phyloP scores from a whole-genome alignment of 2,329 filamentous ascomycete genomes.

The Sporothrix curviconia region DNA sequence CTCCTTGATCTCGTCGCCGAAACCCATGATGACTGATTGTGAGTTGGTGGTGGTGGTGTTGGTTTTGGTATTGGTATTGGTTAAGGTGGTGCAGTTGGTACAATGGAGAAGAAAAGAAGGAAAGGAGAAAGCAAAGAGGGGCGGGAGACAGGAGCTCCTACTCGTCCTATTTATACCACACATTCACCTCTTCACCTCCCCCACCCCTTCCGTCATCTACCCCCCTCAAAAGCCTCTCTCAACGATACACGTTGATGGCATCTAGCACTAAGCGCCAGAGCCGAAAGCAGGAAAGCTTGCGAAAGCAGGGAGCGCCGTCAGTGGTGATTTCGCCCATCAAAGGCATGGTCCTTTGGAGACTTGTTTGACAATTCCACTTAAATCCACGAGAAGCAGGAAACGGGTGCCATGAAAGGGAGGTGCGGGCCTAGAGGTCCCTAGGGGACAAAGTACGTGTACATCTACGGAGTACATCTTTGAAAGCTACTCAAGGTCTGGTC shows the following conservation, averaged over 20 bases:
- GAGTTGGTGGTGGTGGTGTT: background rate
- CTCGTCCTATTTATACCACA: slow-evolving; percentile 9
- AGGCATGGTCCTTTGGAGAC: background rate
- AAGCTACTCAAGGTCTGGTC: too few relatives aligned
- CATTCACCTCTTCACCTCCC: background rate
- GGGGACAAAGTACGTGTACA: too few relatives aligned
- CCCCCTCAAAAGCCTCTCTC: background rate
- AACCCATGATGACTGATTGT: slow-evolving; percentile 18
- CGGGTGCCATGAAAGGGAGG: too few relatives aligned
- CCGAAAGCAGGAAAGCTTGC: background rate
- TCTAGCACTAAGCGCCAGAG: background rate
- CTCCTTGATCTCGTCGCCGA: slow-evolving; percentile 27
- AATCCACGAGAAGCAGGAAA: too few relatives aligned
- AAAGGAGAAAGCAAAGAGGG: background rate
- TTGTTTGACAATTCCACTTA: too few relatives aligned
- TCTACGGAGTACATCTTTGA: too few relatives aligned
- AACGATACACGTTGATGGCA: background rate
- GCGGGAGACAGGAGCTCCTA: background rate
- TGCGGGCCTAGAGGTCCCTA: too few relatives aligned
- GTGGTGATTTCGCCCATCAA: too few relatives aligned
- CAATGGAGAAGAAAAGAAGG: background rate
- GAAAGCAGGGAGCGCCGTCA: background rate
- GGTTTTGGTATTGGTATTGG: background rate
- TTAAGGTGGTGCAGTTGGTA: background rate
- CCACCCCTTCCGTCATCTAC: background rate